Evolutionary conservation across 768 basidiomycete species (phyloP).

Genomic region (Gelatoporia subvermispora): DNA sequence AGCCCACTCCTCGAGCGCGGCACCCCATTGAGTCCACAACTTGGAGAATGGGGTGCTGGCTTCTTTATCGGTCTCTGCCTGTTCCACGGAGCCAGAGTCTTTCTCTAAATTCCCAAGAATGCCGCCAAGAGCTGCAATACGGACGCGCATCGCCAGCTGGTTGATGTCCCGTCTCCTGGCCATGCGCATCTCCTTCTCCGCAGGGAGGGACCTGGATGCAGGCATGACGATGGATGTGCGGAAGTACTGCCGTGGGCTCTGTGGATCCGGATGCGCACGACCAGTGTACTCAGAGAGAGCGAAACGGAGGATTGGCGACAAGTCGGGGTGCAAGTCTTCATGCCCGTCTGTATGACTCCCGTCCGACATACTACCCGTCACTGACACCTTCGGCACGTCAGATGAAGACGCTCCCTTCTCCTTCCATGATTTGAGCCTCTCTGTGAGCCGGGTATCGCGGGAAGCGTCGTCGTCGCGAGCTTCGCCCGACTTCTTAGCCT

Average conservation of each 20-base stretch:
- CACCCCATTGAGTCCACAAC: constrained; percentile 66
- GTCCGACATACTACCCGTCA: constrained; percentile 33
- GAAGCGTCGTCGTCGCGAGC: constrained; percentile 59
- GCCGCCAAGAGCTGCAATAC: constrained; percentile 71
- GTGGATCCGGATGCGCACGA: constrained; percentile 12
- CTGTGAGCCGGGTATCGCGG: constrained; percentile 66
- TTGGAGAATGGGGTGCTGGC: constrained; percentile 17
- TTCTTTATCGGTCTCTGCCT: no score
- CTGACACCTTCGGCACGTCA: constrained; percentile 54
- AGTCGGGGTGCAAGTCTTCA: constrained; percentile 29
- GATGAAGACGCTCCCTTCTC: constrained; percentile 47
- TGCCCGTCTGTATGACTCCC: constrained; percentile 15
- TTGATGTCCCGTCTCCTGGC: constrained; percentile 70
- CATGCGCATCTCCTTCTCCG: constrained; percentile 56
- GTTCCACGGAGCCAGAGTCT: no score
- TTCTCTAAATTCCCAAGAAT: constrained; percentile 39
- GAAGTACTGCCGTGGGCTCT: constrained; percentile 45
- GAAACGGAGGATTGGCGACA: constrained; percentile 31
- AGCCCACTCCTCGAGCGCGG: constrained; percentile 62
- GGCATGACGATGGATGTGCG: constrained; percentile 71
- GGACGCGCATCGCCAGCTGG: constrained; percentile 80
- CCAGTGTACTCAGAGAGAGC: constrained; percentile 9
- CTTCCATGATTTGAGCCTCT: constrained; percentile 73
- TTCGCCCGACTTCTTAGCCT: constrained; percentile 50
- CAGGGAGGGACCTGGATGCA: constrained; percentile 41